phyloP scores from a whole-genome alignment of 176 grass and related monocot genomes.

The Areca catechu region DNA sequence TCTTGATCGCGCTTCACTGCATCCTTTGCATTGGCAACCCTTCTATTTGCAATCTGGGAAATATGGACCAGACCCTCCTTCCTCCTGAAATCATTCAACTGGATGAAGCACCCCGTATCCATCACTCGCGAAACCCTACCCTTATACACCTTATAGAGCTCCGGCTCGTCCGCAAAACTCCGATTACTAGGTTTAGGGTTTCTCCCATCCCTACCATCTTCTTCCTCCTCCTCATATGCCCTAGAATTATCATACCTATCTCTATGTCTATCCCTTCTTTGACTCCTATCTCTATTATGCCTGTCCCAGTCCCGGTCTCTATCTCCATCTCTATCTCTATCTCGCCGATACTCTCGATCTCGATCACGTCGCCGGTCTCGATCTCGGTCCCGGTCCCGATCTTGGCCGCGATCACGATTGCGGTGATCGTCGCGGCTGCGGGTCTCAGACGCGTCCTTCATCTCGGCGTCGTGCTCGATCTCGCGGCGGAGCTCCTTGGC shows the following conservation, averaged over 20 bases:
- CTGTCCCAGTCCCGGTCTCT: slow-evolving; percentile 1
- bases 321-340: slow-evolving; percentile 27
- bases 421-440: background rate
- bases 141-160: slow-evolving; percentile 61
- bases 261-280: slow-evolving; percentile 13
- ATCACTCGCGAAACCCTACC: slow-evolving; percentile 65
- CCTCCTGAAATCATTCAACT: slow-evolving; percentile 44
- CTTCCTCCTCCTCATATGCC: slow-evolving; percentile 15
- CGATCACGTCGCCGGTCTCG: slow-evolving; percentile 14
- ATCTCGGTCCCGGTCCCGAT: slow-evolving; percentile 21
- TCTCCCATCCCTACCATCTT: slow-evolving; percentile 11
- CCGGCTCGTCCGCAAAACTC: slow-evolving; percentile 39
- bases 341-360: slow-evolving; percentile 16
- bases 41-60: slow-evolving; percentile 57
- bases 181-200: background rate
- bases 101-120: slow-evolving; percentile 81
- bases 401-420: background rate
- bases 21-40: slow-evolving; percentile 68
- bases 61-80: slow-evolving; percentile 80
- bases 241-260: slow-evolving; percentile 6
- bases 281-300: slow-evolving; percentile 2
- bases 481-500: slow-evolving; percentile 57
- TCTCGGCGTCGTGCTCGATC: slow-evolving; percentile 55
- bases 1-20: slow-evolving; percentile 70
- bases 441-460: background rate